Conservation (phyloP, 2,329 filamentous ascomycete genomes). For the Lachnellula subtilissima region DNA sequence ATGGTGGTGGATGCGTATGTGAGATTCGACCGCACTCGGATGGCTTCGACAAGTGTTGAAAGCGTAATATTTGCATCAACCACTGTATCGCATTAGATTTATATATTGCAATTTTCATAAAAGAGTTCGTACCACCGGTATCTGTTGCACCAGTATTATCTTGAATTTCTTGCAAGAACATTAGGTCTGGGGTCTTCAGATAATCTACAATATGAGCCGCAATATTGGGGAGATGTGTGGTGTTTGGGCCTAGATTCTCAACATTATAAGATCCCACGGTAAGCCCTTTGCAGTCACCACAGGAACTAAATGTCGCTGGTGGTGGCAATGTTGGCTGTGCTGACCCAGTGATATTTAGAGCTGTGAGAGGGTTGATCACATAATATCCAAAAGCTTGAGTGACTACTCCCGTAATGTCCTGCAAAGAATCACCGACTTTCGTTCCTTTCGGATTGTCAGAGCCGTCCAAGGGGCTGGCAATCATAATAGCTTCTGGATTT, state of each 20-base stretch:
- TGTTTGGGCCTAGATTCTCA: conserved; percentile 59
- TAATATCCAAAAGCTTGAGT: conserved; percentile 65
- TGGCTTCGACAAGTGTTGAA: conserved; percentile 47
- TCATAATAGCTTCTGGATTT: conserved; percentile 65
- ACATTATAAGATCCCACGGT: conserved; percentile 66
- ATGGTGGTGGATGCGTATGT: conserved; percentile 57
- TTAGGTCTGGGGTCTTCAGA: conserved; percentile 56
- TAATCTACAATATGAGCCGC: conserved; percentile 61
- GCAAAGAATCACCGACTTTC: conserved; percentile 60
- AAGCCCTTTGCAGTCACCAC: conserved; percentile 53
- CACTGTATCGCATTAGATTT: conserved; percentile 19
- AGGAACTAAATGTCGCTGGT: conserved; percentile 48
- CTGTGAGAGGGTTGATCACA: conserved; percentile 59
- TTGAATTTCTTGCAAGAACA: conserved; percentile 69
- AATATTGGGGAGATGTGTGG: conserved; percentile 51
- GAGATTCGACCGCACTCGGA: conserved; percentile 45
- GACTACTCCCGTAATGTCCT: conserved; percentile 65
- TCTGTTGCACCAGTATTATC: conserved; percentile 59
- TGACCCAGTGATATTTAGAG: conserved; percentile 43
- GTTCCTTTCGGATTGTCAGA: conserved; percentile 53
- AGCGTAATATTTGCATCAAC: conserved; percentile 56
- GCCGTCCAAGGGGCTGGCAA: conserved; percentile 62
- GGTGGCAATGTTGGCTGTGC: conserved; percentile 43
- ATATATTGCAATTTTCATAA: background rate
- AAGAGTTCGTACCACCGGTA: conserved; percentile 43